Percentiles rank a stretch among this genome's conserved stretches.
These are phyloP conservation scores for Silybum marianum DNA, from an alignment of 129 eudicot species.

Conservation along the genomic window DNA sequence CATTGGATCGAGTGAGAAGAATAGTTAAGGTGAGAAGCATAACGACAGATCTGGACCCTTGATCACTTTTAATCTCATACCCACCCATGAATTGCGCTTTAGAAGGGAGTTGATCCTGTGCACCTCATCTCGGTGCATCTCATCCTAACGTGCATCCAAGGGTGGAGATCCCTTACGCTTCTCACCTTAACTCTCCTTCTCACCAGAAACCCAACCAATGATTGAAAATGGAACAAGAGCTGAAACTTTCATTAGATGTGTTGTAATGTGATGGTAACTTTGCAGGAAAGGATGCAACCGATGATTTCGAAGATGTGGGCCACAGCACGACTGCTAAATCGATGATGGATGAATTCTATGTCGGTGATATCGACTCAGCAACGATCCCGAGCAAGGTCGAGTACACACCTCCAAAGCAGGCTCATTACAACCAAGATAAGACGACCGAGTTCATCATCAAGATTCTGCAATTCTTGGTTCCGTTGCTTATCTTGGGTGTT, in stretches of 20 bases:
- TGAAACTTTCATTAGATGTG: background rate
- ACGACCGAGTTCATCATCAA: constrained; percentile 81
- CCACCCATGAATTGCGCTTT: no score
- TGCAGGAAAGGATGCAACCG: constrained; percentile 95
- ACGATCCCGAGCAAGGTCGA: constrained; percentile 59
- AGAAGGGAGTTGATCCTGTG: no score
- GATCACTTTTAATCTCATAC: no score
- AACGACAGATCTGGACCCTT: no score
- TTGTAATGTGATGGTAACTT: constrained; percentile 2
- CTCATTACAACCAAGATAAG: constrained; percentile 91
- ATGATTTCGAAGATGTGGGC: constrained; percentile 97
- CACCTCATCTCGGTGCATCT: no score
- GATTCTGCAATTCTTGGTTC: constrained; percentile 92
- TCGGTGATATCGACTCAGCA: constrained; percentile 76
- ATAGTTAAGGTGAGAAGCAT: no score
- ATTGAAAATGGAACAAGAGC: no score
- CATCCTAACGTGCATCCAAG: no score
- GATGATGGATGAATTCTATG: constrained; percentile 76
- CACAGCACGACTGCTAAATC: constrained; percentile 86
- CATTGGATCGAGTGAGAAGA: no score
- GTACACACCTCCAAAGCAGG: constrained; percentile 85
- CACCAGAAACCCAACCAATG: no score
- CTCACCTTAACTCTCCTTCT: no score
- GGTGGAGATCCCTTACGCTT: no score
- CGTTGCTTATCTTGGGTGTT: constrained; percentile 73